Evolutionary conservation across 768 basidiomycete genomes (phyloP).

Genomic region (Collybiopsis luxurians): DNA sequence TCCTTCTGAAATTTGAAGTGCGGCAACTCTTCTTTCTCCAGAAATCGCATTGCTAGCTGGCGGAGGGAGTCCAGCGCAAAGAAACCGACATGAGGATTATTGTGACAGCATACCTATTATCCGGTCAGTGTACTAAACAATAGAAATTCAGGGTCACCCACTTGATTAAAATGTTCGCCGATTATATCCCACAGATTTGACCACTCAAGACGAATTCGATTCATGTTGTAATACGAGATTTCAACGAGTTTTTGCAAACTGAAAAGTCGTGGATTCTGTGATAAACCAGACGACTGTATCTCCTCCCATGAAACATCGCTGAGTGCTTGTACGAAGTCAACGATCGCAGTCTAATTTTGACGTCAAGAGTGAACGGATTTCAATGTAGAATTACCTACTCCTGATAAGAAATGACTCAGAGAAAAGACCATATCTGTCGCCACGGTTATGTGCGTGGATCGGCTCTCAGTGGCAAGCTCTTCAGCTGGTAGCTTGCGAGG

Average conservation of each 20-base stretch:
- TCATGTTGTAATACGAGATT: conserved; percentile 99
- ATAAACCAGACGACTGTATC: conserved; percentile 94
- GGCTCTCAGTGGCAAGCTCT: conserved; percentile 93
- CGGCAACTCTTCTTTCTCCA: conserved; percentile 96
- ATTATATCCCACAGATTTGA: conserved; percentile 96
- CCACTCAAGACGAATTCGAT: conserved; percentile 96
- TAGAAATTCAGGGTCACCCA: conserved; percentile 28
- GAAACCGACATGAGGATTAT: conserved; percentile 93
- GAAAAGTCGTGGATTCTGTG: conserved; percentile 92
- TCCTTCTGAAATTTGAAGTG: conserved; percentile 99
- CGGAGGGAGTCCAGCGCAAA: conserved; percentile 96
- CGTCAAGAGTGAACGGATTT: conserved; percentile 4
- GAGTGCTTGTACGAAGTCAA: conserved; percentile 94
- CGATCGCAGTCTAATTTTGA: conserved; percentile 82
- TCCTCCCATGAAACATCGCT: conserved; percentile 99
- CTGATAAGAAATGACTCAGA: conserved; percentile 88
- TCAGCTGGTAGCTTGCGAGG: conserved; percentile 75
- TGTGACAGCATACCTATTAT: conserved; percentile 92
- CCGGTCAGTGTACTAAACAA: conserved; percentile 6
- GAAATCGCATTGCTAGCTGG: conserved; percentile 96
- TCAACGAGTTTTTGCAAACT: conserved; percentile 98
- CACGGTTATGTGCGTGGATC: conserved; percentile 97
- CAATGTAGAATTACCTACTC: conserved; percentile 57
- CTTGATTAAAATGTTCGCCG: conserved; percentile 98
- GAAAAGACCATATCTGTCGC: conserved; percentile 99